phyloP scores from a whole-genome alignment of 768 basidiomycete genomes.

The Tricholoma flavovirens region DNA sequence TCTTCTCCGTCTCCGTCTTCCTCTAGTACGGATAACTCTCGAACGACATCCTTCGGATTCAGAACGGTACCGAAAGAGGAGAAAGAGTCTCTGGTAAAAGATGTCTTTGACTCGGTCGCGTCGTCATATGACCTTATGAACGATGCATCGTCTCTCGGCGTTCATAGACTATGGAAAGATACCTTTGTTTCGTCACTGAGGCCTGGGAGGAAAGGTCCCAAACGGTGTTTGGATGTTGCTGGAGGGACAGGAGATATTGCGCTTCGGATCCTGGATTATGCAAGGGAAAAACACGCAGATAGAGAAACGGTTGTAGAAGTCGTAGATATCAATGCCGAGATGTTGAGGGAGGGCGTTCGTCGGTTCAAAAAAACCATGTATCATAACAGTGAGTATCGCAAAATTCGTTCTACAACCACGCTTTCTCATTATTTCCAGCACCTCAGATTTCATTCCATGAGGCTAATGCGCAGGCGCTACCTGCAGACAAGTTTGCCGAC shows the following conservation, averaged over 20 bases:
- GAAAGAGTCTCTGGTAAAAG: slow-evolving; percentile 88
- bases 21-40: slow-evolving; percentile 15
- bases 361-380: slow-evolving; percentile 98
- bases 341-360: slow-evolving; percentile 88
- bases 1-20: slow-evolving; percentile 3
- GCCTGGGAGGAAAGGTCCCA: slow-evolving; percentile 69
- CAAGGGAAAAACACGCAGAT: slow-evolving; percentile 83
- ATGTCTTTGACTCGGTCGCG: slow-evolving; percentile 94
- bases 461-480: slow-evolving; percentile 84
- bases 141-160: slow-evolving; percentile 95
- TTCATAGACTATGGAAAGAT: slow-evolving; percentile 98
- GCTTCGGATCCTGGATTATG: slow-evolving; percentile 85
- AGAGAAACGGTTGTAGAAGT: slow-evolving; percentile 85
- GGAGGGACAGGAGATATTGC: slow-evolving; percentile 99
- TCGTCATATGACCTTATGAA: slow-evolving; percentile 98
- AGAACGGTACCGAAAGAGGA: slow-evolving; percentile 76
- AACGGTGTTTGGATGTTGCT: slow-evolving; percentile 90
- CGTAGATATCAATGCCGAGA: slow-evolving; percentile 92
- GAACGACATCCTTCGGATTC: slow-evolving; percentile 90
- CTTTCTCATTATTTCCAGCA: slow-evolving; percentile 40
- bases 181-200: slow-evolving; percentile 69
- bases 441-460: slow-evolving; percentile 91
- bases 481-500: slow-evolving; percentile 59
- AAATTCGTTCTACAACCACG: neutral
- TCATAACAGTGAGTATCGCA: slow-evolving; percentile 71